A percentile compares a stretch with the other conserved stretches of the same genome.
Conservation (phyloP, 345 rosid genomes). For the Fremontodendron californicum region DNA sequence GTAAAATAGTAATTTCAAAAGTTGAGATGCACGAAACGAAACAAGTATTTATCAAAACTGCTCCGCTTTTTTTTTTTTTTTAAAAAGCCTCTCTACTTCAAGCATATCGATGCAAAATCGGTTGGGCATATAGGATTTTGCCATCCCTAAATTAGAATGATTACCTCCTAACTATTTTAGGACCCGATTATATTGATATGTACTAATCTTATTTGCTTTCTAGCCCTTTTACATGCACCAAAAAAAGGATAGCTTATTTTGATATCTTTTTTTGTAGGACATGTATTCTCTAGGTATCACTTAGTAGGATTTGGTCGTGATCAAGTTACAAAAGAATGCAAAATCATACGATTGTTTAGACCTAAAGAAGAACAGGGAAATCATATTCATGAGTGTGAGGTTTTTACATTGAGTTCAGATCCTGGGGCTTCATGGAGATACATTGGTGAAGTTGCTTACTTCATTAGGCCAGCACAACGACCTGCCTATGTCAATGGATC, state of each 20-base stretch:
- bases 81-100: too few relatives aligned
- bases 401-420: not conserved
- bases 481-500: not conserved
- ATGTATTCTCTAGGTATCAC: not conserved
- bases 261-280: not conserved
- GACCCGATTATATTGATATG: too few relatives aligned
- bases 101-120: too few relatives aligned
- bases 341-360: not conserved
- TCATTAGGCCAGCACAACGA: not conserved
- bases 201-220: too few relatives aligned
- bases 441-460: not conserved
- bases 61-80: too few relatives aligned
- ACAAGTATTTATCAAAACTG: too few relatives aligned
- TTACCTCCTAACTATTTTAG: too few relatives aligned
- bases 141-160: too few relatives aligned
- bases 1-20: too few relatives aligned
- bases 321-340: not conserved
- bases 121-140: too few relatives aligned
- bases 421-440: not conserved
- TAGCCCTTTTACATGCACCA: not conserved
- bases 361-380: not conserved
- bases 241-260: not conserved
- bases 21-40: too few relatives aligned
- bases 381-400: not conserved
- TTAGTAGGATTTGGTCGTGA: not conserved